These are phyloP conservation scores for Drechslera avenae DNA, from an alignment of 2,329 filamentous ascomycete genomes.

Conservation along the genomic window DNA sequence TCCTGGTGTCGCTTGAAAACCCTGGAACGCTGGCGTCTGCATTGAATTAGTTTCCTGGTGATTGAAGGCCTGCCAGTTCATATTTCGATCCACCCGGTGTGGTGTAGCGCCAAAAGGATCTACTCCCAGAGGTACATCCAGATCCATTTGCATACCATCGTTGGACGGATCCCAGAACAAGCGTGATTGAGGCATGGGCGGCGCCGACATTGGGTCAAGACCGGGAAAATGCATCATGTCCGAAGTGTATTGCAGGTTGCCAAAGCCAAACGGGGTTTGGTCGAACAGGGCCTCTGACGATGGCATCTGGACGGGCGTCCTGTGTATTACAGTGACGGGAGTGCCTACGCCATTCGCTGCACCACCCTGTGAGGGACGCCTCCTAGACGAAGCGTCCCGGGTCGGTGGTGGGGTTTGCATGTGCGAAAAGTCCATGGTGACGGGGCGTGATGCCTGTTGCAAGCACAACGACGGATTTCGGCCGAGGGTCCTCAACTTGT, in stretches of 20 bases:
- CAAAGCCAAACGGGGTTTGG: constrained; percentile 54
- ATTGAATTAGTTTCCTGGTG: constrained; percentile 36
- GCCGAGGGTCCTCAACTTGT: constrained; percentile 22
- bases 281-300: constrained; percentile 40
- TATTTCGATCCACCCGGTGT: constrained; percentile 37
- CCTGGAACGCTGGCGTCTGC: constrained; percentile 44
- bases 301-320: constrained; percentile 43
- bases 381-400: constrained; percentile 59
- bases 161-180: constrained; percentile 46
- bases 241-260: constrained; percentile 62
- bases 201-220: constrained; percentile 61
- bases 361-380: constrained; percentile 46
- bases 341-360: constrained; percentile 35
- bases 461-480: constrained; percentile 18
- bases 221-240: constrained; percentile 60
- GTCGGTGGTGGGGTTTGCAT: constrained; percentile 69
- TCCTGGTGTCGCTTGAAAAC: constrained; percentile 35
- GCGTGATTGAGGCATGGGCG: constrained; percentile 59
- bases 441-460: constrained; percentile 26
- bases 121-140: constrained; percentile 38
- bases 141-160: constrained; percentile 41
- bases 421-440: constrained; percentile 51
- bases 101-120: constrained; percentile 46
- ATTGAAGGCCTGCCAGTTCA: constrained; percentile 43
- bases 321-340: constrained; percentile 50